Base-by-base conservation (phyloP, 164 flowering plant genomes). In the Cinnamomum micranthum region DNA sequence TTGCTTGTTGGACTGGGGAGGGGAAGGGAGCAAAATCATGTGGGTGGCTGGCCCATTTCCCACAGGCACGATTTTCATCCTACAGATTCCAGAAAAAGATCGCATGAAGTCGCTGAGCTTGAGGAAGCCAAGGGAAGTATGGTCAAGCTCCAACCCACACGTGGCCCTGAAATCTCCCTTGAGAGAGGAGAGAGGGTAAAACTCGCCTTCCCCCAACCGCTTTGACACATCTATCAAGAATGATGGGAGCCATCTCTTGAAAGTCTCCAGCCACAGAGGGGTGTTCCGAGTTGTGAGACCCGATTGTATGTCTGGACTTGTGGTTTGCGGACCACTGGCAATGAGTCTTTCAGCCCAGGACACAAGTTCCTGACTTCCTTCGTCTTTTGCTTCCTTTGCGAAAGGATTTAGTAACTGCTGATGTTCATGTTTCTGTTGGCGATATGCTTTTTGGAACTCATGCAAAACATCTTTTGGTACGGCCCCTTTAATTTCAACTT, bases 81-180 rank as follows among this genome's bases (percentile, higher is more conserved):
- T 78, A 72, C 90, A 89, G 55, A 86, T 60, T 0, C 80, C 83
- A 11, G 89, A 73, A 52, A 83, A 72, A 67, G 84, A 86, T 50
- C 74, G 74, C 75, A 89, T 73, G 74, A 89, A 89, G 27, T 89
- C 87, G 72, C 90, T 88, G 47, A 89, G 90, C 80, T 88, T 89
- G 11, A 66, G 20, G 81, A 78, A 85, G 67, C 93, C 93, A 51
- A 89, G 78, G 70, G 93, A 85, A 19, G 82, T 71, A 69, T 89
- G 93, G 76, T 89, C 88, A 50, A 89, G 82, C 64, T 89, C 89
- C 28, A 85, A 64, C 74, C 88, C 86, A 75, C 82, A 88, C 4
- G 74, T 79, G 27, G 85, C 76, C 80, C 82, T 85, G 76, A 89
- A 89, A 74, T 89, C 93, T 23, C 77, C 83, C 80, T 89, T 89